phyloP scores from a whole-genome alignment of 805 yeast genomes.

The Ogataea paraovalis region DNA sequence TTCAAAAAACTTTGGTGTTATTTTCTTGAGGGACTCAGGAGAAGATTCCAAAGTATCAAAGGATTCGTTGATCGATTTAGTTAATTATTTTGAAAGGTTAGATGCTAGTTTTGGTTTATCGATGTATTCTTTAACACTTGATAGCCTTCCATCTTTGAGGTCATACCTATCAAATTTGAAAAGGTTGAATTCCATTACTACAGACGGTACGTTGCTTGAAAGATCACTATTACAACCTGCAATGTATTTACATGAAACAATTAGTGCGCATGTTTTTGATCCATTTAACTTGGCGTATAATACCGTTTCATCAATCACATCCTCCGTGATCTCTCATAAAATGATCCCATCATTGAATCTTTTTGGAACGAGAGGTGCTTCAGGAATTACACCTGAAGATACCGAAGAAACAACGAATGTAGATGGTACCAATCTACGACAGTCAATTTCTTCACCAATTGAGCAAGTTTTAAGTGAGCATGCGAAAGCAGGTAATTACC shows the following conservation, averaged over 20 bases:
- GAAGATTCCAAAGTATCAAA: slow-evolving; percentile 16
- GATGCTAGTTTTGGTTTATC: slow-evolving; percentile 26
- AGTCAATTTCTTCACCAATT: not conserved
- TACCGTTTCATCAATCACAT: slow-evolving; percentile 23
- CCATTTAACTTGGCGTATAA: slow-evolving; percentile 26
- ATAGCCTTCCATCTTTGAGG: slow-evolving; percentile 25
- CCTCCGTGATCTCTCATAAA: slow-evolving; percentile 12
- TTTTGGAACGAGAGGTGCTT: slow-evolving; percentile 9
- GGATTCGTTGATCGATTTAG: slow-evolving; percentile 17
- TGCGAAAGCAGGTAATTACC: slow-evolving; percentile 21
- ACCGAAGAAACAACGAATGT: slow-evolving; percentile 2
- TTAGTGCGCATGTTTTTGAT: slow-evolving; percentile 26
- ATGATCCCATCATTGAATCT: slow-evolving; percentile 9
- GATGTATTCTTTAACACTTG: slow-evolving; percentile 21
- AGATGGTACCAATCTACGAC: not conserved
- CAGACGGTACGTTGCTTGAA: slow-evolving; percentile 23
- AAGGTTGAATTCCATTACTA: slow-evolving; percentile 15
- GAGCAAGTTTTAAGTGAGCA: slow-evolving; percentile 11
- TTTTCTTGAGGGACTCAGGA: slow-evolving; percentile 16
- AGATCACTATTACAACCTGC: slow-evolving; percentile 29
- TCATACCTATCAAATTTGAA: slow-evolving; percentile 16
- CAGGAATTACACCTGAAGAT: not conserved
- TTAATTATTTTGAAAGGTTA: slow-evolving; percentile 23
- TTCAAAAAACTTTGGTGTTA: slow-evolving; percentile 30
- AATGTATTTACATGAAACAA: slow-evolving; percentile 25